These are phyloP conservation scores for Immersiporthe knoxdaviesiana DNA, from an alignment of 2,329 filamentous ascomycete genomes.

Conservation along the genomic window DNA sequence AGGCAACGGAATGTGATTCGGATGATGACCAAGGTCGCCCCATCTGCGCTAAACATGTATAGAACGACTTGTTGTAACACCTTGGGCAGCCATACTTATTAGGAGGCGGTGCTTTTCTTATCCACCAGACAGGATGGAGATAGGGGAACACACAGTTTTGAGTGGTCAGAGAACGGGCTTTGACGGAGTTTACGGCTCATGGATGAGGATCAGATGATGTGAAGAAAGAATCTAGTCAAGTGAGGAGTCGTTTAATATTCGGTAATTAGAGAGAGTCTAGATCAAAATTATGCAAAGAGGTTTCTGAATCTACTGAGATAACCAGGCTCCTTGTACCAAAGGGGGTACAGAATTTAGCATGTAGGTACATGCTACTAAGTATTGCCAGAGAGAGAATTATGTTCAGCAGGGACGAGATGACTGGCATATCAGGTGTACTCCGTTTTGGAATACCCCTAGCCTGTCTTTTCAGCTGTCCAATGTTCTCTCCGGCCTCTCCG, in stretches of 20 bases:
- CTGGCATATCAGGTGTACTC: neutral
- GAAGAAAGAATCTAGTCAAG: neutral
- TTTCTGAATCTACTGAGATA: neutral
- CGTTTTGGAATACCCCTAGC: neutral
- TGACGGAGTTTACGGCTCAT: neutral
- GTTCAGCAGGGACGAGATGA: neutral
- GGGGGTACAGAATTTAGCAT: neutral
- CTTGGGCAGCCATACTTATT: neutral
- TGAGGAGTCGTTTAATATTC: too few species aligned
- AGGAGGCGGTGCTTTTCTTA: neutral
- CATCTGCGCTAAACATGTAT: neutral
- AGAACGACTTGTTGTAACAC: neutral
- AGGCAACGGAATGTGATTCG: neutral
- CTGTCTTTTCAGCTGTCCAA: neutral
- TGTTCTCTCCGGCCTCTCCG: neutral
- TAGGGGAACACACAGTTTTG: neutral
- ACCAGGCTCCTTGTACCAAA: neutral
- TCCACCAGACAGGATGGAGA: neutral
- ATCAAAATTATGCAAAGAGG: too few species aligned
- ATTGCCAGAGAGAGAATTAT: neutral
- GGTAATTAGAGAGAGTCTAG: too few species aligned
- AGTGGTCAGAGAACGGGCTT: neutral
- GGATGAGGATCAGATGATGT: neutral
- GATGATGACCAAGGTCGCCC: neutral
- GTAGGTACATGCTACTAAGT: too few species aligned